Evolutionary conservation across 306 rosid genomes (phyloP).

Genomic region (Psophocarpus tetragonolobus): DNA sequence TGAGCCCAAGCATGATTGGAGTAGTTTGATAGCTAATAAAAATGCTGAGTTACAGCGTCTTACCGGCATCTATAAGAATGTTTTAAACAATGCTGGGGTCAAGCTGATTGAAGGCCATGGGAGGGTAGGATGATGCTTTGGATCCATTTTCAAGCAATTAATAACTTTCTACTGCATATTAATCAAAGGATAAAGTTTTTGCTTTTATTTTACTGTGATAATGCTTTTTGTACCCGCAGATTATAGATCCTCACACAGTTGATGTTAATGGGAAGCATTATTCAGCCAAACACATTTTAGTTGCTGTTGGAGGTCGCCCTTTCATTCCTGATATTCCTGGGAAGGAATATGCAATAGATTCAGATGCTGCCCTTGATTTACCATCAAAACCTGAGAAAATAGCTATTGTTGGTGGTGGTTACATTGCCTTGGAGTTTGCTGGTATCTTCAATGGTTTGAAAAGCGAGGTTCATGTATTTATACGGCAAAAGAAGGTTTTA

Average conservation of each 20-base stretch:
- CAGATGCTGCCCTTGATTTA: constrained; percentile 97
- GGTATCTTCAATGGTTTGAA: constrained; percentile 87
- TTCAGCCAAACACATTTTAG: constrained; percentile 81
- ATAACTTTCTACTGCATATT: neutral
- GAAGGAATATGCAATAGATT: constrained; percentile 80
- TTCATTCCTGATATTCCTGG: constrained; percentile 96
- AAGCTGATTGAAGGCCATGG: constrained; percentile 92
- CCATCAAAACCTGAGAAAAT: constrained; percentile 84
- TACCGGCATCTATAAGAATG: constrained; percentile 83
- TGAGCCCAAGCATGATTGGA: constrained; percentile 95
- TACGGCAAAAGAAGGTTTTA: constrained; percentile 83
- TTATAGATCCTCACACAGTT: constrained; percentile 84
- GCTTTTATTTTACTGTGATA: neutral
- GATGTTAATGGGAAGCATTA: constrained; percentile 84
- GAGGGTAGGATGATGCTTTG: constrained; percentile 56
- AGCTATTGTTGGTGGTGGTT: constrained; percentile 98
- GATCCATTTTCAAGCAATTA: neutral
- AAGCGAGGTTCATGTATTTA: constrained; percentile 82
- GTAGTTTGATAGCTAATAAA: constrained; percentile 88
- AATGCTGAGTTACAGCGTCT: constrained; percentile 96
- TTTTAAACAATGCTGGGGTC: constrained; percentile 65
- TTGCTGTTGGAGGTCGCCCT: constrained; percentile 91
- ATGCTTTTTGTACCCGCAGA: constrained; percentile 50
- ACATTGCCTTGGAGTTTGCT: constrained; percentile 97
- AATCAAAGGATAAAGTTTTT: neutral